Conservation (phyloP, 208 protist genomes). For the Leptomonas pyrrhocoris region DNA sequence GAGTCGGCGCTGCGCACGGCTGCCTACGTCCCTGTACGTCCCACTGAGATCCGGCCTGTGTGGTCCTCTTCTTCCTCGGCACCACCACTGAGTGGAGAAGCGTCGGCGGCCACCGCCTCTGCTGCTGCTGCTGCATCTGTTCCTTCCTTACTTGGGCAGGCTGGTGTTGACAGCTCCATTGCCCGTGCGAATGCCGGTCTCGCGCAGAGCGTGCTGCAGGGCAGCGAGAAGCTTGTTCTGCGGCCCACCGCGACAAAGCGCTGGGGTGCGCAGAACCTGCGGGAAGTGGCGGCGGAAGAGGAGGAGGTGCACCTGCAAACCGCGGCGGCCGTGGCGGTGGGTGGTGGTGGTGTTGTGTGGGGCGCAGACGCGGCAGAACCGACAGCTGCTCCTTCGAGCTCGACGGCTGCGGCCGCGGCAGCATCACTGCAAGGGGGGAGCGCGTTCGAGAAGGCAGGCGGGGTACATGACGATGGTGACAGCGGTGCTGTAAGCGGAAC, state of each 20-base stretch:
- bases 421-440: neutral
- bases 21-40: constrained; percentile 33
- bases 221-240: constrained; percentile 13
- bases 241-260: constrained; percentile 25
- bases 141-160: neutral
- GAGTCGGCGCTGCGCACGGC: constrained; percentile 37
- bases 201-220: constrained; percentile 19
- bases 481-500: neutral
- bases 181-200: constrained; percentile 1
- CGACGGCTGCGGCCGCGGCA: neutral
- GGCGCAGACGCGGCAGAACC: neutral
- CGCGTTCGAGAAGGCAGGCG: neutral
- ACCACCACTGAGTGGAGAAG: constrained; percentile 8
- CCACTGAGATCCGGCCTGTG: constrained; percentile 20
- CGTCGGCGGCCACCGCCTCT: neutral
- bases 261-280: constrained; percentile 20
- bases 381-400: neutral
- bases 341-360: constrained; percentile 25
- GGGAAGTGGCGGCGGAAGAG: constrained; percentile 17
- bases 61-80: constrained; percentile 18
- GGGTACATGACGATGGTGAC: neutral
- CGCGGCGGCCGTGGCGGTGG: neutral
- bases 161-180: neutral
- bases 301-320: constrained; percentile 30
- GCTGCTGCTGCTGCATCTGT: neutral